These are phyloP conservation scores for Neofusicoccum umdonicola DNA, from an alignment of 2,329 filamentous ascomycete species.

Conservation along the genomic window DNA sequence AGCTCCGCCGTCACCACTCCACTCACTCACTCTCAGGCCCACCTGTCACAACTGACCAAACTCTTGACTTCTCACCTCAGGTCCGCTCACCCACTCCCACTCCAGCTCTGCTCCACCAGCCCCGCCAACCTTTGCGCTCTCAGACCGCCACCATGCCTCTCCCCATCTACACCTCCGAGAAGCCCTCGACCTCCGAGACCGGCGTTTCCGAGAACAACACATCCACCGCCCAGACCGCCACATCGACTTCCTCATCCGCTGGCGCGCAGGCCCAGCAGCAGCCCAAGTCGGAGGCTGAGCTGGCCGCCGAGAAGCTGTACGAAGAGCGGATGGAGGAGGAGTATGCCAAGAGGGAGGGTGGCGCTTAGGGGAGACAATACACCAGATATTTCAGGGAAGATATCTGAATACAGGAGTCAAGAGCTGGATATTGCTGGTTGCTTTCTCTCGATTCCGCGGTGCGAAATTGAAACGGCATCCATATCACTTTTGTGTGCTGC, in stretches of 20 bases:
- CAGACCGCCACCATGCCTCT: conserved; percentile 18
- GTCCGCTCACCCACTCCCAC: background rate
- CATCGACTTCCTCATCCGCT: background rate
- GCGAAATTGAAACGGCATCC: too few relatives aligned
- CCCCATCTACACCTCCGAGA: conserved; percentile 16
- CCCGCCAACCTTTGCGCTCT: background rate
- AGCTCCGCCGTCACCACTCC: background rate
- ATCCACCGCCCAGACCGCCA: background rate
- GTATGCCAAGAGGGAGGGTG: conserved; percentile 24
- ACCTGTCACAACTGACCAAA: too few relatives aligned
- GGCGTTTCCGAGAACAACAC: background rate
- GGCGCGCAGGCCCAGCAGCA: background rate
- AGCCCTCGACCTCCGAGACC: conserved; percentile 21
- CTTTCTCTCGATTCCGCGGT: too few relatives aligned
- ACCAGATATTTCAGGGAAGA: background rate
- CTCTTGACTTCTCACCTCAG: background rate
- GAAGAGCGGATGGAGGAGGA: conserved; percentile 25
- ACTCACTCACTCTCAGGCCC: background rate
- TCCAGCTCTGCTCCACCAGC: too few relatives aligned
- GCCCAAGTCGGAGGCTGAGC: conserved; percentile 21
- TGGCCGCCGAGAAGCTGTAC: conserved; percentile 23
- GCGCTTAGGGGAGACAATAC: conserved; percentile 15
- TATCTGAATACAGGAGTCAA: too few relatives aligned
- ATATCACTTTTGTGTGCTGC: too few relatives aligned
- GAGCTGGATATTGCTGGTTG: too few relatives aligned